Conservation (phyloP, 305 asterid species). For the Fraxinus albicans region DNA sequence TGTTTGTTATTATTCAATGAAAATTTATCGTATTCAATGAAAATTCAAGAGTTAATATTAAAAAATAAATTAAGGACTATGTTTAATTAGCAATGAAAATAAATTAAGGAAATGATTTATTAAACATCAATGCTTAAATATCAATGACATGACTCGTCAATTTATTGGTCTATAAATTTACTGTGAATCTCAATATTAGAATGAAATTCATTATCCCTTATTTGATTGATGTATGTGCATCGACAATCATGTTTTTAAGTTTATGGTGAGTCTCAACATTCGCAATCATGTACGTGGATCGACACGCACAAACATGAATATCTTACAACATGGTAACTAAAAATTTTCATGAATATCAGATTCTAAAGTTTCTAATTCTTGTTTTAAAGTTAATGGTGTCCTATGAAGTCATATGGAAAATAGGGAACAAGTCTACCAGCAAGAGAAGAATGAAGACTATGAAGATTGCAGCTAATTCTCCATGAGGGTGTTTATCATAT, state of each 20-base stretch:
- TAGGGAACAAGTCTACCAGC: background rate
- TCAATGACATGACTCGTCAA: background rate
- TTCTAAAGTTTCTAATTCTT: background rate
- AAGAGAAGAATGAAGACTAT: conserved; percentile 8
- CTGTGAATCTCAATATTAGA: background rate
- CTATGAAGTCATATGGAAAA: background rate
- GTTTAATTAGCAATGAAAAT: background rate
- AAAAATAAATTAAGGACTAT: background rate
- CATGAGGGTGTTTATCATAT: background rate
- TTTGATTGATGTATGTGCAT: background rate
- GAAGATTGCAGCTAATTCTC: conserved; percentile 6
- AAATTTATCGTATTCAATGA: background rate
- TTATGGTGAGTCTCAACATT: background rate
- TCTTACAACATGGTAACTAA: background rate
- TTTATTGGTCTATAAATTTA: background rate
- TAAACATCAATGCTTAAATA: too few species aligned
- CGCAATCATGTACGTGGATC: background rate
- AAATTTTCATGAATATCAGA: background rate
- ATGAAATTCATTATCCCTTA: too few species aligned
- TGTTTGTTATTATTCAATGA: background rate
- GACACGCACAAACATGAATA: background rate
- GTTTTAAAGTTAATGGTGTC: background rate
- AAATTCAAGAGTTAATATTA: background rate
- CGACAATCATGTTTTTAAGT: background rate
- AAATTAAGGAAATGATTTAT: too few species aligned